Evolutionary conservation across 495 filamentous ascomycete genomes (phyloP).

Genomic region (Amorphotheca resinae): DNA sequence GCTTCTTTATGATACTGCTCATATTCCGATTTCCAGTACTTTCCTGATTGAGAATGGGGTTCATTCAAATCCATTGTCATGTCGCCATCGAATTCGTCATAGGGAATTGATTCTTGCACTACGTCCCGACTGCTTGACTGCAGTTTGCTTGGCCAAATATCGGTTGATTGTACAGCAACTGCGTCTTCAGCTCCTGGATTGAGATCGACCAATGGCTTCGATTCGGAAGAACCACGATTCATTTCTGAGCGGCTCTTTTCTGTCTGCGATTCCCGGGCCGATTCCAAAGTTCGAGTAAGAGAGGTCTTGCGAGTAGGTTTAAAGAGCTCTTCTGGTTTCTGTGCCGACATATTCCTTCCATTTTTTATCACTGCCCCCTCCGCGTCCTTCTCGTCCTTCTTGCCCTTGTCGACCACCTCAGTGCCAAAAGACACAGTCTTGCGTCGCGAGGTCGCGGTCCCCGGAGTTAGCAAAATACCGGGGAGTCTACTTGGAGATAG

Average conservation of each 20-base stretch:
- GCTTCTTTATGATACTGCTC: constrained; percentile 71
- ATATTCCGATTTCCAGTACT: constrained; percentile 89
- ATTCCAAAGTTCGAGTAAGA: constrained; percentile 43
- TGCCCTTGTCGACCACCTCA: constrained; percentile 46
- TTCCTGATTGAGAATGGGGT: constrained; percentile 72
- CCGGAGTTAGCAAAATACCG: constrained; percentile 78
- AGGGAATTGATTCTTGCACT: constrained; percentile 3
- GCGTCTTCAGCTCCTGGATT: not conserved
- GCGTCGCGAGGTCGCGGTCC: constrained; percentile 59
- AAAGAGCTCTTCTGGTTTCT: constrained; percentile 14
- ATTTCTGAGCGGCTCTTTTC: constrained; percentile 8
- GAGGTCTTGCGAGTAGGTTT: constrained; percentile 5
- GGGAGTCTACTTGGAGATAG: constrained; percentile 25
- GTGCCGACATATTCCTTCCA: constrained; percentile 49
- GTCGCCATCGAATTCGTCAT: constrained; percentile 35
- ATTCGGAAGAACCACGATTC: not conserved
- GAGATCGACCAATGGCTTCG: not conserved
- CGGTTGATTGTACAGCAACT: constrained; percentile 10
- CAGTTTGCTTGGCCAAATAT: constrained; percentile 14
- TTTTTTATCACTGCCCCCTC: constrained; percentile 17
- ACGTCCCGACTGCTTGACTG: constrained; percentile 5
- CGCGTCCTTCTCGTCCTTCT: constrained; percentile 6
- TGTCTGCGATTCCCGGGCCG: constrained; percentile 27
- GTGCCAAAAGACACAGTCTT: constrained; percentile 85
- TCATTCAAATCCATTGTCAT: constrained; percentile 65